Conservation (phyloP, 805 yeast species). For the Yamadazyma sp. region DNA sequence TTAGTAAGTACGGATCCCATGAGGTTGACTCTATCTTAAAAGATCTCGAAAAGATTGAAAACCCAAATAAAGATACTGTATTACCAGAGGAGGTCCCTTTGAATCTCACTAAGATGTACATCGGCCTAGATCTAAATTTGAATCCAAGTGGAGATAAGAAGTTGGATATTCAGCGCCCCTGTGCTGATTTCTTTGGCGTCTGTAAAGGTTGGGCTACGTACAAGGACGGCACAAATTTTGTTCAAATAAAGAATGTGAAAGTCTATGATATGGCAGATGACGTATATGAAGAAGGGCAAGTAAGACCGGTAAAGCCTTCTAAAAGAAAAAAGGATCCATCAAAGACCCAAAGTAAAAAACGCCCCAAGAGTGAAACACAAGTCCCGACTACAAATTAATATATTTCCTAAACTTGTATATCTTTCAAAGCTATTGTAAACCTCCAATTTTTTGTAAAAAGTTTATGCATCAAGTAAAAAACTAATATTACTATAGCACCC, state of each 20-base stretch:
- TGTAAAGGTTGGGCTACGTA: conserved; percentile 74
- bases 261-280: conserved; percentile 79
- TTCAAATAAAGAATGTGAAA: conserved; percentile 63
- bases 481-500: conserved; percentile 27
- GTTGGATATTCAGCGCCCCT: conserved; percentile 83
- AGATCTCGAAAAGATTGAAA: conserved; percentile 6
- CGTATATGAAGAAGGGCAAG: conserved; percentile 73
- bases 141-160: conserved; percentile 23
- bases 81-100: conserved; percentile 2
- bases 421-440: conserved; percentile 15
- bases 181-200: conserved; percentile 79
- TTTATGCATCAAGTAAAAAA: conserved; percentile 41
- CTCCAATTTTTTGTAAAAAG: conserved; percentile 30
- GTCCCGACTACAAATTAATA: neutral
- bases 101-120: conserved; percentile 70
- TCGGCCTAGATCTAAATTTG: conserved; percentile 64
- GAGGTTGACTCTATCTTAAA: conserved; percentile 7
- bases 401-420: neutral
- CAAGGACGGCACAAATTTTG: conserved; percentile 55
- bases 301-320: conserved; percentile 60
- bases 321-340: conserved; percentile 17
- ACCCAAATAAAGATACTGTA: conserved; percentile 1
- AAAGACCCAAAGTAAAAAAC: neutral
- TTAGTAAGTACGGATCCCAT: conserved; percentile 3
- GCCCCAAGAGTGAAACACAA: neutral